Evolutionary conservation across 2,329 filamentous ascomycete genomes (phyloP), one percentile per base, ranked within the genome.

Genomic region (Botrytis sinoallii): DNA sequence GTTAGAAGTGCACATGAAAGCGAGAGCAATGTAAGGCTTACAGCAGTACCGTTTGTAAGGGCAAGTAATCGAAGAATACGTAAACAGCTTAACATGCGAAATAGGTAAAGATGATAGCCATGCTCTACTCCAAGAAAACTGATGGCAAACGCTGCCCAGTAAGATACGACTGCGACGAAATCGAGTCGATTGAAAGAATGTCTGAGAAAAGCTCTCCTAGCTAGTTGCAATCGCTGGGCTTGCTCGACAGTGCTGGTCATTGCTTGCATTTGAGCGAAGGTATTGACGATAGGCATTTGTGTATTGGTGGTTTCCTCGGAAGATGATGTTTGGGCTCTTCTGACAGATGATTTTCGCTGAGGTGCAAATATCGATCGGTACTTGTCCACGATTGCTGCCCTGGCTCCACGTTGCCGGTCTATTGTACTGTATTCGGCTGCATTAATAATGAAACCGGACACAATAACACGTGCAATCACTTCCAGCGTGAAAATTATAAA

Each of bases 131-230:
- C 90, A 18, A 88, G 87, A 29, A 95, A 83, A 46, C 90, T 89
- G 69, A 99, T 85, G 18, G 89, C 82, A 79, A 98, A 96, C 1
- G 93, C 91, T 73, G 97, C 91, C 96, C 96, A 99, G 83, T 94
- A 99, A 0, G 95, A 92, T n/a, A 96, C 86, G 12, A 99, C 92
- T 2, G 96, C 97, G 71, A 99, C 86, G 82, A 98, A 98, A 81
- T 99, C 96, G 18, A 98, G 87, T 70, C 96, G 90, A 81, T 98
- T 98, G 84, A 99, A 99, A 0, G 94, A 95, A 82, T 99, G 96
- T 25, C 96, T 90, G 72, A 99, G 84, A 82, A 98, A 98, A 1
- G 96, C 97, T 75, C 96, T 90, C 71, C 96, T 91, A 25, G 97
- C 95, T 72, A 99, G 87, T 76, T 97, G 92, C 77, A 92, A 88